Evolutionary conservation across 2,329 filamentous ascomycete genomes (phyloP), one percentile per base, ranked within the genome.

Genomic region (Leptographium lundbergii): DNA sequence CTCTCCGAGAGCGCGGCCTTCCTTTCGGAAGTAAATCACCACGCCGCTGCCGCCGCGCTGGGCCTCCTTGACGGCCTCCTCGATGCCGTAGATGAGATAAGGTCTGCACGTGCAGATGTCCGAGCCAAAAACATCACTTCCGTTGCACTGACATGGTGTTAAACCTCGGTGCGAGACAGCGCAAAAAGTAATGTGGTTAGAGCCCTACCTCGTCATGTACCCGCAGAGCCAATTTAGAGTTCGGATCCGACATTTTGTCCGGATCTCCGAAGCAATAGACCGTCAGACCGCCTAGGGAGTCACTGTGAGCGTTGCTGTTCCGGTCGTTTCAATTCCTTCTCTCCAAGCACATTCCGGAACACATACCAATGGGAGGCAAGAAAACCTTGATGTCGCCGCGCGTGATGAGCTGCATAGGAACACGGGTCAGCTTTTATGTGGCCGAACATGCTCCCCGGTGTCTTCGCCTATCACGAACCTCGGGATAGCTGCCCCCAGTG

Each of bases 21-120:
- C 94, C 72, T 99, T 99, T 65, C 94, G 85, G 82, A 97, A 99
- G 72, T 97, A 99, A 70, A 97, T 96, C 58, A 97, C 92, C 25
- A 96, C 90, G 59, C 92, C 92, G 66, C 87, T 92, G 54, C 92
- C 92, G 57, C 92, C 92, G 60, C 87, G 90, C 70, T 97, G 94
- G 11, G 94, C 94, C 73, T 97, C 91, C 68, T 95, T 96, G 66
- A 99, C 92, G 14, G 94, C 94, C 72, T 97, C 94, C 68, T 96
- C 91, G 62, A 99, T 95, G 62, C 94, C 94, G 70, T 95, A 97
- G 68, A 95, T 95, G 60, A 97, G 83, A 70, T 97, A 97, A 19
- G 94, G 94, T 59, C 89, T 82, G 73, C 92, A 97, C 14, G 94
- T 97, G 75, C 94, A 97, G 68, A 97, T 97, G 70, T 99, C 94